These are phyloP conservation scores for Telopea speciosissima DNA, from an alignment of 177 flowering plant species.

Conservation along the genomic window DNA sequence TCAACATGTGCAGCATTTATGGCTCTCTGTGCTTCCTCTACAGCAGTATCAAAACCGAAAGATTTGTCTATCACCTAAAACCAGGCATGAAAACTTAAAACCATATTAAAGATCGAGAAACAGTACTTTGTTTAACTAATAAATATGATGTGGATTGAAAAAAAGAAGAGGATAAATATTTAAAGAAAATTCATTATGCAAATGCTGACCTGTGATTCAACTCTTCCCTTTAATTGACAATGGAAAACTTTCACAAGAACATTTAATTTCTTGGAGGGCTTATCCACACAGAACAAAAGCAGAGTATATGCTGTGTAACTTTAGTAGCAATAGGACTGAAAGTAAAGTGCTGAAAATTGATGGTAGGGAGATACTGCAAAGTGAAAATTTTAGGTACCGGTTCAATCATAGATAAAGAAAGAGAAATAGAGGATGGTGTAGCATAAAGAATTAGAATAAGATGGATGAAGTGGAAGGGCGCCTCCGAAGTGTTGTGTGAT, in stretches of 20 bases:
- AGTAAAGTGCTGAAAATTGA: too few relatives aligned
- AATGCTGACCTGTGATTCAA: background rate
- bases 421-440: too few relatives aligned
- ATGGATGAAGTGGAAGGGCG: too few relatives aligned
- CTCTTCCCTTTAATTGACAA: background rate
- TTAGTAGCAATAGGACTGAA: too few relatives aligned
- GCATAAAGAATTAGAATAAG: too few relatives aligned
- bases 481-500: too few relatives aligned
- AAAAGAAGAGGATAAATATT: background rate
- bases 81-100: background rate
- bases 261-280: background rate
- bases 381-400: too few relatives aligned
- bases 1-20: conserved; percentile 87
- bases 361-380: too few relatives aligned
- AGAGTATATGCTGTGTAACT: too few relatives aligned
- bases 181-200: background rate
- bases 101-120: background rate
- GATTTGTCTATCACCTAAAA: conserved; percentile 73
- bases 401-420: too few relatives aligned
- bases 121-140: background rate
- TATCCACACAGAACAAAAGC: background rate
- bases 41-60: conserved; percentile 86
- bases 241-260: too few relatives aligned
- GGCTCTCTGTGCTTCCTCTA: conserved; percentile 81
- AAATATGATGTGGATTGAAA: background rate